These are phyloP conservation scores for Orbilia ellipsospora DNA, from an alignment of 2,329 filamentous ascomycete genomes.

Conservation along the genomic window DNA sequence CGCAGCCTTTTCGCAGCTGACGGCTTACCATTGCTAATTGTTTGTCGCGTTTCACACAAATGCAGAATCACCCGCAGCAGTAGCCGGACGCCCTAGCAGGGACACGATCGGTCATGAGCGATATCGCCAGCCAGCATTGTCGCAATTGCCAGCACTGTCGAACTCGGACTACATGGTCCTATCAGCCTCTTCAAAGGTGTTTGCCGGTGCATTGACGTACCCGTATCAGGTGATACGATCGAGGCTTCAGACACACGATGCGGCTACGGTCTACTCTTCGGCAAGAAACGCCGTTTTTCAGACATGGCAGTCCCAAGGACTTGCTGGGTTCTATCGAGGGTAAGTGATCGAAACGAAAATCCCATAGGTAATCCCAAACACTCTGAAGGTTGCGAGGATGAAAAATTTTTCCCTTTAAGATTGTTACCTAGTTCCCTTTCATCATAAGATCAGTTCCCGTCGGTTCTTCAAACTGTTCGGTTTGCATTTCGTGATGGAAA, in stretches of 20 bases:
- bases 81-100: constrained; percentile 26
- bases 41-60: constrained; percentile 27
- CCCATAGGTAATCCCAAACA: no score
- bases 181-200: constrained; percentile 82
- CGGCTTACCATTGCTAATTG: constrained; percentile 33
- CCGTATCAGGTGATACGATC: constrained; percentile 93
- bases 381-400: no score
- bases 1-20: constrained; percentile 41
- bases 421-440: constrained; percentile 33
- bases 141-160: constrained; percentile 41
- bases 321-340: constrained; percentile 89
- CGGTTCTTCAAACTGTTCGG: constrained; percentile 11
- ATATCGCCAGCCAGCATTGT: constrained; percentile 66
- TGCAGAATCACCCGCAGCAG: constrained; percentile 30
- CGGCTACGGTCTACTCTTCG: constrained; percentile 77
- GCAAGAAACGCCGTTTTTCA: constrained; percentile 77
- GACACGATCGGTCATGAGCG: constrained; percentile 56
- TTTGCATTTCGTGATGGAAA: neutral
- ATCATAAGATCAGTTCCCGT: constrained; percentile 19
- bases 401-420: neutral
- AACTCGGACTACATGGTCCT: constrained; percentile 77
- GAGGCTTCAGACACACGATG: constrained; percentile 88
- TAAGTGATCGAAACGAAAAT: constrained; percentile 58
- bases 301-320: constrained; percentile 82
- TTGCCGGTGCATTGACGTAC: constrained; percentile 90